Percentiles rank a stretch among this genome's conserved stretches.
phyloP scores from a whole-genome alignment of 345 rosid genomes.

The Leavenworthia alabamica region DNA sequence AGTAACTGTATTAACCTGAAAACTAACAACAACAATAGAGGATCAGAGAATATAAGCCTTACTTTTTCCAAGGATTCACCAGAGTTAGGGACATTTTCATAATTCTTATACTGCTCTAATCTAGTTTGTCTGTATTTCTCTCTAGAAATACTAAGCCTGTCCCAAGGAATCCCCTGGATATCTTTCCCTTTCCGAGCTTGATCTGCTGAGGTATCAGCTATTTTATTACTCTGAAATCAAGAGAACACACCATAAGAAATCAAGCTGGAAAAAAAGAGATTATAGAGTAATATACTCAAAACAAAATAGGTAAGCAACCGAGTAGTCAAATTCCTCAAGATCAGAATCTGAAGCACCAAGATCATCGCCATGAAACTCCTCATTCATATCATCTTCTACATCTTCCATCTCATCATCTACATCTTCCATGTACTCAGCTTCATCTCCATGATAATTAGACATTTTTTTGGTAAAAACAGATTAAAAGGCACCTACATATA shows the following conservation, averaged over 20 bases:
- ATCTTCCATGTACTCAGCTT: conserved; percentile 58
- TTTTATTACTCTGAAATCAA: conserved; percentile 43
- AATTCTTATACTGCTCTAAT: no score
- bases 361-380: conserved; percentile 43
- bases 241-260: background rate
- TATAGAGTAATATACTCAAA: conserved; percentile 32
- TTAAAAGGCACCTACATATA: conserved; percentile 13
- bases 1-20: background rate
- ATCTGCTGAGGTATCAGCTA: conserved; percentile 68
- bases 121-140: no score
- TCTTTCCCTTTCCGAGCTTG: conserved; percentile 85
- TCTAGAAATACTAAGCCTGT: conserved; percentile 74
- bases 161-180: conserved; percentile 99
- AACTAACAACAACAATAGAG: background rate
- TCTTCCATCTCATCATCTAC: conserved; percentile 62
- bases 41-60: background rate
- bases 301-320: conserved; percentile 33
- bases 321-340: conserved; percentile 51
- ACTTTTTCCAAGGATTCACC: conserved; percentile 68
- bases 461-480: conserved; percentile 26
- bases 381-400: conserved; percentile 49
- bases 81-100: conserved; percentile 67
- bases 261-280: conserved; percentile 21
- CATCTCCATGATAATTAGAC: conserved; percentile 57
- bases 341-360: conserved; percentile 57